Percentiles rank a stretch among this genome's conserved stretches.
Evolutionary conservation across 805 yeast genomes (phyloP).

Genomic region (Nakazawaea wickerhamii): DNA sequence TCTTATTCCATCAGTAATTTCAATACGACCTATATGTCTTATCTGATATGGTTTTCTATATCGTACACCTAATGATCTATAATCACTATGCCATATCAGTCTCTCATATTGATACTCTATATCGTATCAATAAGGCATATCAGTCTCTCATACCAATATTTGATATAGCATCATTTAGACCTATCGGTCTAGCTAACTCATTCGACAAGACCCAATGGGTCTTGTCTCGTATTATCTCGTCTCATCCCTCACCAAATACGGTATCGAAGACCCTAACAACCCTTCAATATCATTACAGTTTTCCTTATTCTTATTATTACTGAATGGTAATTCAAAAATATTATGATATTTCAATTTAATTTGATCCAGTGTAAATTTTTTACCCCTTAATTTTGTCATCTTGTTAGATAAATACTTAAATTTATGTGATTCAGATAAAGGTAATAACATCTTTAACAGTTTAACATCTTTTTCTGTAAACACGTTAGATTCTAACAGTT

Average conservation of each 20-base stretch:
- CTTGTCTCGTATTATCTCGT: too few relatives aligned
- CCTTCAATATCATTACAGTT: constrained; percentile 8
- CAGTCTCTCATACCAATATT: too few relatives aligned
- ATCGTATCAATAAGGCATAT: too few relatives aligned
- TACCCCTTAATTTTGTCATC: constrained; percentile 6
- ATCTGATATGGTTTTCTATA: too few relatives aligned
- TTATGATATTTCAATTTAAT: constrained; percentile 8
- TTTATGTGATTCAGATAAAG: constrained; percentile 6
- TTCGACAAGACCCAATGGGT: too few relatives aligned
- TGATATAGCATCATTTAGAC: too few relatives aligned
- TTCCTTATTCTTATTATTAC: not conserved
- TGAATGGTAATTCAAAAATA: constrained; percentile 9
- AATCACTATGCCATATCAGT: too few relatives aligned
- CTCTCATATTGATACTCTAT: too few relatives aligned
- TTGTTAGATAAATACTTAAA: constrained; percentile 8
- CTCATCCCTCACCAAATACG: constrained; percentile 6
- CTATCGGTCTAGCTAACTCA: too few relatives aligned
- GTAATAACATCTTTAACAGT: constrained; percentile 5
- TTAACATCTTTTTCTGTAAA: constrained; percentile 10
- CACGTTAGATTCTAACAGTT: not conserved
- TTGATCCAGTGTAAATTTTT: constrained; percentile 8
- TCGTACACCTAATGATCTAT: too few relatives aligned
- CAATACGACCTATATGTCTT: too few relatives aligned
- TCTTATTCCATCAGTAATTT: too few relatives aligned
- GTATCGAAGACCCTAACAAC: constrained; percentile 9